Evolutionary conservation across 768 basidiomycete genomes (phyloP), one percentile per base, ranked within the genome.

Genomic region (Lactarius tabidus): DNA sequence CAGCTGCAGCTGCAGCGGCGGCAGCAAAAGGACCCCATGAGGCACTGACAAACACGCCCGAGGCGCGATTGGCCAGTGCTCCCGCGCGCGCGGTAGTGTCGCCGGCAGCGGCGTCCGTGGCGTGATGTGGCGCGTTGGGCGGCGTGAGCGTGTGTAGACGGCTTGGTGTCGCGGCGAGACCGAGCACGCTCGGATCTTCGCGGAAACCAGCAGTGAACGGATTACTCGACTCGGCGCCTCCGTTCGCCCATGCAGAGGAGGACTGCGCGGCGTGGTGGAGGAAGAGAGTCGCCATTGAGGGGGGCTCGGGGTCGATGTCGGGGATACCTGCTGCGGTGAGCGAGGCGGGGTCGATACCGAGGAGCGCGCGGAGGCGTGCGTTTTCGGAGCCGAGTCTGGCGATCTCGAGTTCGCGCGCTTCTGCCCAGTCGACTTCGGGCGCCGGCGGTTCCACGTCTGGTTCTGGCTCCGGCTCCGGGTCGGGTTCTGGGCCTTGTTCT

Each of bases 371-470:
- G 57, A 99, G 77, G 62, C 85, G 82, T 52, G 84, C 82, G 72
- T 99, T 99, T 77, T 98, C 96, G 57, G 78, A 78, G 74, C 89
- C 88, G 51, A 99, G 77, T 57, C 95, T 82, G 12, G 81, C 71
- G 59, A 99, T 92, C 77, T 98, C 97, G 67, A 79, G 77, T 74
- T 98, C 96, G 66, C 97, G 84, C 74, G 93, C 91, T 64, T 88
- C 68, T 2, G 91, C 88, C 92, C 96, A 98, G 75, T 98, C 94
- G 48, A 81, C 68, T 33, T 79, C 75, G 12, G 78, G 70, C 28
- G 73, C 71, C 35, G 68, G 31, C 33, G 68, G 31, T 28, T 45
- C n/a, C 10, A 10, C n/a, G 9, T 23, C 10, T 12, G 2, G 45
- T 26, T 36, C 54, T n/a, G 63, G 36, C 18, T 60, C 38, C 35